Conservation (phyloP, 2,329 filamentous ascomycete species). For the Aureobasidium sp. region DNA sequence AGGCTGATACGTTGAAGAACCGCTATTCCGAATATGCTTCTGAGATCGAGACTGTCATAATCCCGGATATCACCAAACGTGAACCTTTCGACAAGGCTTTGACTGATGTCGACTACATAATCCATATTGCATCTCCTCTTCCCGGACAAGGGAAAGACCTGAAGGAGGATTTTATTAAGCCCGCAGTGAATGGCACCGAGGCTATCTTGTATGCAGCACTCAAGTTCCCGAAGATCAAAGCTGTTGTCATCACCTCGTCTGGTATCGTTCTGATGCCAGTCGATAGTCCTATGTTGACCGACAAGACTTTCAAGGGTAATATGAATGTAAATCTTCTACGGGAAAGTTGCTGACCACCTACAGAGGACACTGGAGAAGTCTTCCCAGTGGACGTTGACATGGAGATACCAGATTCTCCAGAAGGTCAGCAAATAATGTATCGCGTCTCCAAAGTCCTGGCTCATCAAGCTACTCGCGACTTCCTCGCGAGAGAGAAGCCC, state of each 20-base stretch:
- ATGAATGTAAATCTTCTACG: not conserved
- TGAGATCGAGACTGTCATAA: slow-evolving; percentile 17
- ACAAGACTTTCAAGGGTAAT: not conserved
- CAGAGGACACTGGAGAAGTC: slow-evolving; percentile 16
- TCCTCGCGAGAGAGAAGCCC: slow-evolving; percentile 19
- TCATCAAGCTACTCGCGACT: slow-evolving; percentile 24
- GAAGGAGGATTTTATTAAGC: slow-evolving; percentile 22
- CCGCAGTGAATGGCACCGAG: slow-evolving; percentile 24
- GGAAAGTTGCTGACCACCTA: not conserved
- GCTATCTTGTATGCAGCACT: slow-evolving; percentile 23
- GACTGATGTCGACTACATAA: slow-evolving; percentile 23
- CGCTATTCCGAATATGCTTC: not conserved
- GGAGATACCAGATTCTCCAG: slow-evolving; percentile 8
- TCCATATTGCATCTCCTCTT: slow-evolving; percentile 28
- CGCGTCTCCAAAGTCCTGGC: slow-evolving; percentile 24
- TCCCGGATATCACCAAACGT: slow-evolving; percentile 18
- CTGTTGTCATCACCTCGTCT: slow-evolving; percentile 25
- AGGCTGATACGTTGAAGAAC: slow-evolving; percentile 5
- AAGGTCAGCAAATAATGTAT: slow-evolving; percentile 20
- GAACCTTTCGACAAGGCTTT: slow-evolving; percentile 19
- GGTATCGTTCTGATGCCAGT: slow-evolving; percentile 20
- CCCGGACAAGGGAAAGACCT: slow-evolving; percentile 18
- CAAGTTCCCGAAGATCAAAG: slow-evolving; percentile 22
- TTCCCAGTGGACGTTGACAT: slow-evolving; percentile 15
- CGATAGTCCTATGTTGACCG: not conserved